Evolutionary conservation across 2,329 filamentous ascomycete genomes (phyloP), one percentile per base, ranked within the genome.

Genomic region (Aspergillus viridinutans): DNA sequence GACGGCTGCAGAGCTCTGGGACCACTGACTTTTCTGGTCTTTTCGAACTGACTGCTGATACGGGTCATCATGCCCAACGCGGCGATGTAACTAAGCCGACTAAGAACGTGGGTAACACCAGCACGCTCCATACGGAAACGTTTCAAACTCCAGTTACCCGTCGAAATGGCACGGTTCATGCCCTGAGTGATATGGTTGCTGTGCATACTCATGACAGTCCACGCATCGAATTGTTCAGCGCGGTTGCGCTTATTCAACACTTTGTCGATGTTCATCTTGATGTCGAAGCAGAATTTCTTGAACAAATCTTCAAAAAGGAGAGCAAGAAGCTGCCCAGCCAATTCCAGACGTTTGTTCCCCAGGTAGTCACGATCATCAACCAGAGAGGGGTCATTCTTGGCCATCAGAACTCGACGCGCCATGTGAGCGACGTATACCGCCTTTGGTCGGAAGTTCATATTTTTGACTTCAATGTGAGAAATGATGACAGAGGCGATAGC

Each of bases 11-110:
- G 81, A 20, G 95, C 94, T 83, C 94, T 88, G 67, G 95, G 94
- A 63, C 95, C 95, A 70, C 88, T 92, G 59, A 99, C 92, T 76
- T 99, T 99, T 66, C 94, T 82, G 2, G 94, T 97, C 82, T 99
- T 99, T 73, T 99, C 94, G 69, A 99, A 99, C 78, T 99, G 94
- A 82, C 90, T 95, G 73, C 89, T 94, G 69, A 99, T 97, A 74
- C 94, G 85, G 14, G 94, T 99, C 94, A 99, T 99, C 95, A 99
- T 99, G 61, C 95, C 95, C 28, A 99, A 84, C 28, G 94, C 94
- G 61, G 89, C 90, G 73, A 99, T 97, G 71, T 97, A 99, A 74
- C 93, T 97, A 55, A 99, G 81, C 61, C 94, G 86, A 75, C 93
- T 97, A 50, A 99, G 81, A 43, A 99, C 92, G 74, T 99, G 94